Evolutionary conservation across 164 flowering plant species (phyloP).

Genomic region (Saururus chinensis): DNA sequence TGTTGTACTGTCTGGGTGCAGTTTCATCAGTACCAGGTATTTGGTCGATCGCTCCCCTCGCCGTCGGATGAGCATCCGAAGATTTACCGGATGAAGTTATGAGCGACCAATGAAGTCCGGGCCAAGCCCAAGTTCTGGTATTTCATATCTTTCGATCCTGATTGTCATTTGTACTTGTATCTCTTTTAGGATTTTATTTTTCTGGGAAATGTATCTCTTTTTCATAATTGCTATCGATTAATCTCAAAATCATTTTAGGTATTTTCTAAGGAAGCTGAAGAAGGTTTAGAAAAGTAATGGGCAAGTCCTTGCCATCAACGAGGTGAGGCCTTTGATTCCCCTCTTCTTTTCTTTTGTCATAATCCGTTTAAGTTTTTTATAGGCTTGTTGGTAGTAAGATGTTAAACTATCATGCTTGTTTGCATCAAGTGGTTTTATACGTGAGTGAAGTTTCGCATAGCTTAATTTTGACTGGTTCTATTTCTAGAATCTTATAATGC

Average conservation of each 20-base stretch:
- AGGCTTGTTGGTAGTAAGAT: too few relatives aligned
- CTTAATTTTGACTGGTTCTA: too few relatives aligned
- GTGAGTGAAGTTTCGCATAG: too few relatives aligned
- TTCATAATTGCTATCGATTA: not conserved
- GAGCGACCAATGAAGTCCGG: constrained; percentile 82
- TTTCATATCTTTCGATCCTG: too few relatives aligned
- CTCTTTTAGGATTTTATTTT: not conserved
- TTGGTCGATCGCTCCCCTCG: constrained; percentile 73
- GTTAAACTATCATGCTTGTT: too few relatives aligned
- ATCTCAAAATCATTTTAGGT: constrained; percentile 28
- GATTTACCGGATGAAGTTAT: constrained; percentile 89
- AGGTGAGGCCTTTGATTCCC: constrained; percentile 19
- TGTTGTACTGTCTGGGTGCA: constrained; percentile 11
- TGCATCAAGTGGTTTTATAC: too few relatives aligned
- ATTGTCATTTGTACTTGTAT: too few relatives aligned
- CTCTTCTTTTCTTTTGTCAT: not conserved
- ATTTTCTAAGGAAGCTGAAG: constrained; percentile 85
- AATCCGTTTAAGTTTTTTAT: too few relatives aligned
- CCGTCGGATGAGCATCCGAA: constrained; percentile 69
- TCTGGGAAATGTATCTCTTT: not conserved
- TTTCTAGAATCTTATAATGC: too few relatives aligned
- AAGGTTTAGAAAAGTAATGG: constrained; percentile 91
- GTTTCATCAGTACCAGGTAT: constrained; percentile 91
- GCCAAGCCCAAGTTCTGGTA: constrained; percentile 87
- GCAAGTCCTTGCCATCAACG: constrained; percentile 73